Conservation (phyloP, 1,139 yeast genomes). For the Protomyces pachydermus region DNA sequence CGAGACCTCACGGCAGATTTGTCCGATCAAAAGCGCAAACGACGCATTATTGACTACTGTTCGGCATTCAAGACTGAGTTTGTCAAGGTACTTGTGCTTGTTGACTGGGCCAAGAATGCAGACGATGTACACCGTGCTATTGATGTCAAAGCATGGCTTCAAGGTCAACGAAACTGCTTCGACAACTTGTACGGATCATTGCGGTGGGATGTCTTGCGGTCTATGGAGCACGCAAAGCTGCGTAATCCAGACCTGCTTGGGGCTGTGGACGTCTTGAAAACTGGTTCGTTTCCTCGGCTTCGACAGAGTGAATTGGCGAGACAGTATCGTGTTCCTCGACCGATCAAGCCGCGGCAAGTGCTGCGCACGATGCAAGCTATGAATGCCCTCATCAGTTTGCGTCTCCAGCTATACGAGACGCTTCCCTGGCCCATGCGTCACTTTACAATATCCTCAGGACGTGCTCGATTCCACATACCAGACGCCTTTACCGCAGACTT, state of each 20-base stretch:
- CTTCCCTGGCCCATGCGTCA: slow-evolving; percentile 47
- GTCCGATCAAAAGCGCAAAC: slow-evolving; percentile 61
- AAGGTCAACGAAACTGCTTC: slow-evolving; percentile 70
- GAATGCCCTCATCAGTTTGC: slow-evolving; percentile 66
- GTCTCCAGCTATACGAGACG: slow-evolving; percentile 58
- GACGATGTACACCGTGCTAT: slow-evolving; percentile 67
- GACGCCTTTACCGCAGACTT: slow-evolving; percentile 66
- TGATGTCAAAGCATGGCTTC: slow-evolving; percentile 80
- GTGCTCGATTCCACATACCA: slow-evolving; percentile 61
- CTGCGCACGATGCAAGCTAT: slow-evolving; percentile 62
- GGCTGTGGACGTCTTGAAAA: slow-evolving; percentile 73
- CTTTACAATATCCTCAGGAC: slow-evolving; percentile 67
- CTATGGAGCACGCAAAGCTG: slow-evolving; percentile 65
- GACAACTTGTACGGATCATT: slow-evolving; percentile 60
- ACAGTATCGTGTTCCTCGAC: slow-evolving; percentile 44
- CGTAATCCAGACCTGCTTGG: slow-evolving; percentile 87
- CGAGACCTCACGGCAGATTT: slow-evolving; percentile 57
- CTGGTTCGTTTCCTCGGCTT: slow-evolving; percentile 45
- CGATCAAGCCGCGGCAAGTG: slow-evolving; percentile 54
- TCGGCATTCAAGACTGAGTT: slow-evolving; percentile 74
- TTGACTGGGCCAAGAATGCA: slow-evolving; percentile 78
- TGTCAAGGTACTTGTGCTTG: slow-evolving; percentile 72
- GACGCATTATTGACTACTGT: slow-evolving; percentile 60
- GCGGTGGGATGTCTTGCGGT: slow-evolving; percentile 52
- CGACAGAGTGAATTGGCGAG: slow-evolving; percentile 6